Percentiles rank a stretch among this genome's conserved stretches.
Evolutionary conservation across 164 flowering plant genomes (phyloP).

Genomic region (Piper longum): DNA sequence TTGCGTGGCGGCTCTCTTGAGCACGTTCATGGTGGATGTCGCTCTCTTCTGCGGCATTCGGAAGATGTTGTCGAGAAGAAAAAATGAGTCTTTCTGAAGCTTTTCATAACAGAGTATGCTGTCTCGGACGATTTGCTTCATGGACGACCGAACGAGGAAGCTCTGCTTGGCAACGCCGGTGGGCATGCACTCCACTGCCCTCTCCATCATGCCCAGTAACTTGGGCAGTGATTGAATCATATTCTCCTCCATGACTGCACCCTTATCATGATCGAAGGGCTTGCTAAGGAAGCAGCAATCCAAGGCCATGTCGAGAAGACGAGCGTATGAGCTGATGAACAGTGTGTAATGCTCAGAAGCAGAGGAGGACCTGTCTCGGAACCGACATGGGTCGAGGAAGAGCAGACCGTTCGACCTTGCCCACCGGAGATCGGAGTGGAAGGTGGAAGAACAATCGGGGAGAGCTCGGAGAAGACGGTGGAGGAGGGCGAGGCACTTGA

Average conservation of each 20-base stretch:
- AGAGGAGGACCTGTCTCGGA: conserved; percentile 35
- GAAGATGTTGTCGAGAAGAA: conserved; percentile 32
- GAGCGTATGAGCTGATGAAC: conserved; percentile 43
- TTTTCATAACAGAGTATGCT: conserved; percentile 37
- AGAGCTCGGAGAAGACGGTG: conserved; percentile 36
- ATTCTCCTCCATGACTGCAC: conserved; percentile 19
- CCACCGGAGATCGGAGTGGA: conserved; percentile 32
- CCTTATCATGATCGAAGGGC: background rate
- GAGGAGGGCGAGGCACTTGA: conserved; percentile 51
- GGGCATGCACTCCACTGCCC: conserved; percentile 43
- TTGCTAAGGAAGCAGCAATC: conserved; percentile 8
- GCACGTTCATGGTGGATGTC: conserved; percentile 25
- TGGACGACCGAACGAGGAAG: conserved; percentile 27
- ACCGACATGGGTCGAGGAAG: conserved; percentile 36
- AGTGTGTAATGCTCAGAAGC: conserved; percentile 18
- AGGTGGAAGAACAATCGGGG: conserved; percentile 18
- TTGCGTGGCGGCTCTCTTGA: conserved; percentile 48
- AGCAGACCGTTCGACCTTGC: conserved; percentile 27
- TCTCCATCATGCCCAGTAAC: conserved; percentile 39
- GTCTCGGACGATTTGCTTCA: conserved; percentile 45
- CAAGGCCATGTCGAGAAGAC: conserved; percentile 40
- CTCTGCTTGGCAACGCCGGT: conserved; percentile 15
- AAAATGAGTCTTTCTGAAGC: conserved; percentile 18
- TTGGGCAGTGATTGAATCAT: conserved; percentile 20
- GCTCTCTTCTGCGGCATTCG: conserved; percentile 34